phyloP scores from a whole-genome alignment of 192 early-diverging fungal genomes.

The Backusella luteola region DNA sequence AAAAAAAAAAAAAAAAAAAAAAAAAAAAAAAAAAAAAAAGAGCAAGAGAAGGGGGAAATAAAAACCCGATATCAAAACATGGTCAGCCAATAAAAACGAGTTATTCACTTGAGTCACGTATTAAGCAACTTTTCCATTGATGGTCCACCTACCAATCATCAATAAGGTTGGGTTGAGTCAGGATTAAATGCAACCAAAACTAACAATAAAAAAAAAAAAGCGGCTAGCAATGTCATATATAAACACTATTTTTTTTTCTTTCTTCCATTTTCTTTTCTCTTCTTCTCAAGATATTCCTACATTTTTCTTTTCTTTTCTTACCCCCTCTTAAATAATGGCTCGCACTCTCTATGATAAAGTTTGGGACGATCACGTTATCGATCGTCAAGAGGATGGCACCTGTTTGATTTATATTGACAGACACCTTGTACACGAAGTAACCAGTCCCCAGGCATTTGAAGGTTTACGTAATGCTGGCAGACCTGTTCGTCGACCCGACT shows the following conservation, averaged over 20 bases:
- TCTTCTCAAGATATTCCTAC: constrained; percentile 7
- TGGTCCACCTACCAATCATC: constrained; percentile 1
- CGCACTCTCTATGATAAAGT: constrained; percentile 73
- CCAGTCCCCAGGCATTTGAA: constrained; percentile 70
- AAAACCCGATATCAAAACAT: not conserved
- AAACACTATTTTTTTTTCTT: not conserved
- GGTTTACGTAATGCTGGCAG: constrained; percentile 58
- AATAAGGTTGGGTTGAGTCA: constrained; percentile 8
- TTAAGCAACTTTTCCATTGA: constrained; percentile 10
- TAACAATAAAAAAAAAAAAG: not conserved
- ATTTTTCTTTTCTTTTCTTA: not conserved
- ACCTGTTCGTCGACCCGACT: constrained; percentile 57
- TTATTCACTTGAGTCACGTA: constrained; percentile 1
- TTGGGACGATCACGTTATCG: constrained; percentile 59
- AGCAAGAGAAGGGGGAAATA: not conserved
- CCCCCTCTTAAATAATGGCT: constrained; percentile 4
- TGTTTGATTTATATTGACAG: constrained; percentile 70
- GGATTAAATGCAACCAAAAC: constrained; percentile 1
- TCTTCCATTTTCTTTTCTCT: not conserved
- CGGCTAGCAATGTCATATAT: too few relatives aligned
- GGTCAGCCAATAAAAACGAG: not conserved
- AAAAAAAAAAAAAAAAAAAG: not conserved
- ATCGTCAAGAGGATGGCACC: constrained; percentile 55
- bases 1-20: not conserved
- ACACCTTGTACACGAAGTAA: constrained; percentile 71